Conservation (phyloP, 1,139 yeast species). For the Geotrichum europaeum region DNA sequence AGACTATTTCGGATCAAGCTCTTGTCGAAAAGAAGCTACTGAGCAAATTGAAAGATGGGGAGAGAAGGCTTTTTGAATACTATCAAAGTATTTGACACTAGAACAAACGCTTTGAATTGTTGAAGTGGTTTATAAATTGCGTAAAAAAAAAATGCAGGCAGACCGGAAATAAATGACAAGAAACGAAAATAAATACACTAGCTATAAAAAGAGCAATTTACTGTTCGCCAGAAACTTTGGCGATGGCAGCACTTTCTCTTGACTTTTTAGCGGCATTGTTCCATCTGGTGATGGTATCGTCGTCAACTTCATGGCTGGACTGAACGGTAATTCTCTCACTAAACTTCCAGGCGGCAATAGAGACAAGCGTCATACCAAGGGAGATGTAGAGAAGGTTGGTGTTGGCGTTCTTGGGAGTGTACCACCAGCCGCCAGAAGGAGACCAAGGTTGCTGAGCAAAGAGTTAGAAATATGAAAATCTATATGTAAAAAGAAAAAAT, state of each 20-base stretch:
- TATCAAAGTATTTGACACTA: constrained; percentile 1
- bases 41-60: constrained; percentile 7
- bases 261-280: constrained; percentile 38
- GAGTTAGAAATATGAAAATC: background rate
- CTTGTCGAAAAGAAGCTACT: constrained; percentile 1
- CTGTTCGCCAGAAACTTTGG: constrained; percentile 21
- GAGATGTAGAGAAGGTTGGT: constrained; percentile 34
- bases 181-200: background rate
- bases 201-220: background rate
- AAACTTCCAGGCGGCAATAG: constrained; percentile 29
- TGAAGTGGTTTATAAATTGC: background rate
- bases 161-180: background rate
- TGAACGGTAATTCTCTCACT: constrained; percentile 31
- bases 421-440: constrained; percentile 43
- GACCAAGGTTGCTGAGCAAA: constrained; percentile 32
- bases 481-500: background rate
- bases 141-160: background rate
- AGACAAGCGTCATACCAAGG: constrained; percentile 32
- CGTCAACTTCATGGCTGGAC: constrained; percentile 30
- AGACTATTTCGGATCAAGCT: background rate
- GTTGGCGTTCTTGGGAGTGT: constrained; percentile 40
- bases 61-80: constrained; percentile 8
- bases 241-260: constrained; percentile 30
- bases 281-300: constrained; percentile 36
- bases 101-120: background rate